Percentiles rank a stretch among this genome's conserved stretches.
phyloP scores from a whole-genome alignment of 257 asterid genomes.

The Solanum pennellii region DNA sequence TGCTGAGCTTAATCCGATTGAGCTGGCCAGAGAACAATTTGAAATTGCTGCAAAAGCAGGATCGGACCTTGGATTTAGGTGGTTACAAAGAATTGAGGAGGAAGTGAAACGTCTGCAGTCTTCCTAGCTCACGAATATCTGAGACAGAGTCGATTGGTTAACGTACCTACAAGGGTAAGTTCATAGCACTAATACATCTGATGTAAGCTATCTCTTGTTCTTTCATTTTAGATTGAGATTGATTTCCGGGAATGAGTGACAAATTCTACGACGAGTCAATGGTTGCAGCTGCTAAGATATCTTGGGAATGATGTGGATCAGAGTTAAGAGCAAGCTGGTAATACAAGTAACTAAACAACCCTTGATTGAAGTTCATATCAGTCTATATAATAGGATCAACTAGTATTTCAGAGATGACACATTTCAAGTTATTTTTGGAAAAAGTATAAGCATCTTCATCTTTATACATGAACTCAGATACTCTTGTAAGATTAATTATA shows the following conservation, averaged over 20 bases:
- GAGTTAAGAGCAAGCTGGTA: conserved; percentile 7
- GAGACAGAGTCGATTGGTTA: background rate
- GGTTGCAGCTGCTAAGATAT: conserved; percentile 43
- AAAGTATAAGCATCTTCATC: background rate
- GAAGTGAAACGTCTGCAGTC: conserved; percentile 37
- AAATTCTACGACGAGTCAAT: conserved; percentile 40
- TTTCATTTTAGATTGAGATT: conserved; percentile 31
- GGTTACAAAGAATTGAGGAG: conserved; percentile 65
- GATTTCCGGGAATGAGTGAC: conserved; percentile 35
- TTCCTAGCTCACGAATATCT: background rate
- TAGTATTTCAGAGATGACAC: background rate
- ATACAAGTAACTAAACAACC: no score
- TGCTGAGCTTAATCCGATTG: conserved; percentile 34
- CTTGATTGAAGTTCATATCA: background rate
- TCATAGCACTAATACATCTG: background rate
- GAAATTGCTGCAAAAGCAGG: conserved; percentile 81
- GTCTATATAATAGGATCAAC: background rate
- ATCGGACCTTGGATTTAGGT: conserved; percentile 79
- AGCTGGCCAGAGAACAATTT: conserved; percentile 69
- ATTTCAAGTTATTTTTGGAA: background rate
- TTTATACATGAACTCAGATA: background rate
- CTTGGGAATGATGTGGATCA: conserved; percentile 28
- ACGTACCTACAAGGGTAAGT: background rate
- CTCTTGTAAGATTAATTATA: background rate
- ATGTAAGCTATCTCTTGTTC: background rate